phyloP scores from a whole-genome alignment of 768 basidiomycete species.

The Calocybe gangraenosa region DNA sequence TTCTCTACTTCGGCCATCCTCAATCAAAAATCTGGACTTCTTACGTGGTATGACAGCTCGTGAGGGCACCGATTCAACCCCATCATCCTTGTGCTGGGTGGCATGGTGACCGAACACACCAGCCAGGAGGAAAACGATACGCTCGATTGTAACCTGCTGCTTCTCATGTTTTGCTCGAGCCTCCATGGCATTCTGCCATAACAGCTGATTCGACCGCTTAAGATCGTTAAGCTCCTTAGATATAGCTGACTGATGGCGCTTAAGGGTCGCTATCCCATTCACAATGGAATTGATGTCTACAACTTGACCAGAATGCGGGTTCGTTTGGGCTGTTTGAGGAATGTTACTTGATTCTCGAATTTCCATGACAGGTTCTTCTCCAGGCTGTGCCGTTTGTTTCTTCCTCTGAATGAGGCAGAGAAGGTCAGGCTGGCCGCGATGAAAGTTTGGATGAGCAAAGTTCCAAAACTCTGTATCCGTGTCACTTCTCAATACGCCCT shows the following conservation, averaged over 20 bases:
- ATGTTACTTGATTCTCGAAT: slow-evolving; percentile 19
- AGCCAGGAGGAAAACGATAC: slow-evolving; percentile 92
- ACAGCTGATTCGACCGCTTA: slow-evolving; percentile 77
- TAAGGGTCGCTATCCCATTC: slow-evolving; percentile 80
- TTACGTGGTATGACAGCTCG: slow-evolving; percentile 47
- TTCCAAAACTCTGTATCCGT: slow-evolving; percentile 84
- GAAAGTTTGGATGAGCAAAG: slow-evolving; percentile 88
- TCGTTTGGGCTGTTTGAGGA: slow-evolving; percentile 11
- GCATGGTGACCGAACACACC: slow-evolving; percentile 75
- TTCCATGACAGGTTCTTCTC: slow-evolving; percentile 33
- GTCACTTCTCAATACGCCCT: slow-evolving; percentile 86
- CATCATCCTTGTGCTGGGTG: slow-evolving; percentile 30
- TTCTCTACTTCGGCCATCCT: slow-evolving; percentile 41
- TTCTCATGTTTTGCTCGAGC: slow-evolving; percentile 81
- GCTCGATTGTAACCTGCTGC: slow-evolving; percentile 94
- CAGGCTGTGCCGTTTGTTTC: slow-evolving; percentile 48
- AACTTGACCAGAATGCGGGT: slow-evolving; percentile 38
- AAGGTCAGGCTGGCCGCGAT: slow-evolving; percentile 83
- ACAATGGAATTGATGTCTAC: slow-evolving; percentile 79
- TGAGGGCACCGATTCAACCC: slow-evolving; percentile 22
- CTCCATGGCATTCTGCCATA: slow-evolving; percentile 90
- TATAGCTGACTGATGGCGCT: slow-evolving; percentile 90
- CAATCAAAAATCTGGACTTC: slow-evolving; percentile 65
- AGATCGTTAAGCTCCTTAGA: slow-evolving; percentile 85
- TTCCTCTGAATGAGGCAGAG: slow-evolving; percentile 87